These are phyloP conservation scores for Firmiana major DNA, from an alignment of 345 rosid genomes.

Conservation along the genomic window DNA sequence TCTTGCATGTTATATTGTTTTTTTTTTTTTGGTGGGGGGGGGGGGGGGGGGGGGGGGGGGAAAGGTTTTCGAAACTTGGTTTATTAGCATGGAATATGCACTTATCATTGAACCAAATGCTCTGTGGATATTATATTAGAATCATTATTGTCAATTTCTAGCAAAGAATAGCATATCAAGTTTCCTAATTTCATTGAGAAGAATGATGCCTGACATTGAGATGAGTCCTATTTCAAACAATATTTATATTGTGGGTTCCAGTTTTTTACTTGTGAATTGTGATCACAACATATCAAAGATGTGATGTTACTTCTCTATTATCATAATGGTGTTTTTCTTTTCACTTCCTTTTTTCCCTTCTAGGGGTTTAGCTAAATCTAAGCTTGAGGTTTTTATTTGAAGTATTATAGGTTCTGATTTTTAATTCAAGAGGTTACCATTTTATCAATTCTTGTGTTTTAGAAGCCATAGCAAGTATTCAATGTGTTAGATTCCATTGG, in stretches of 20 bases:
- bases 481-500: conserved; percentile 8
- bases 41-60: no score
- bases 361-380: no score
- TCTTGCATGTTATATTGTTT: not conserved
- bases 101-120: no score
- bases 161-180: not conserved
- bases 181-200: not conserved
- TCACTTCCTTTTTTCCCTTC: no score
- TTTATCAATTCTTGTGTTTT: not conserved
- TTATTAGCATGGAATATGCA: no score
- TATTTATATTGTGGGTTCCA: not conserved
- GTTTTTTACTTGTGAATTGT: not conserved
- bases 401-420: not conserved
- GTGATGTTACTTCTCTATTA: not conserved
- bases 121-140: not conserved
- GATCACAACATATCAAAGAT: not conserved
- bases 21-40: no score
- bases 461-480: not conserved
- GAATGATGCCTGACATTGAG: not conserved
- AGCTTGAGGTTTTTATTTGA: not conserved
- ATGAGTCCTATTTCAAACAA: no score
- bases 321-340: not conserved
- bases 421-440: not conserved
- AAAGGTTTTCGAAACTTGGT: no score
- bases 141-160: not conserved